Evolutionary conservation across 805 yeast genomes (phyloP).

Genomic region (Tetrapisispora arboricola): DNA sequence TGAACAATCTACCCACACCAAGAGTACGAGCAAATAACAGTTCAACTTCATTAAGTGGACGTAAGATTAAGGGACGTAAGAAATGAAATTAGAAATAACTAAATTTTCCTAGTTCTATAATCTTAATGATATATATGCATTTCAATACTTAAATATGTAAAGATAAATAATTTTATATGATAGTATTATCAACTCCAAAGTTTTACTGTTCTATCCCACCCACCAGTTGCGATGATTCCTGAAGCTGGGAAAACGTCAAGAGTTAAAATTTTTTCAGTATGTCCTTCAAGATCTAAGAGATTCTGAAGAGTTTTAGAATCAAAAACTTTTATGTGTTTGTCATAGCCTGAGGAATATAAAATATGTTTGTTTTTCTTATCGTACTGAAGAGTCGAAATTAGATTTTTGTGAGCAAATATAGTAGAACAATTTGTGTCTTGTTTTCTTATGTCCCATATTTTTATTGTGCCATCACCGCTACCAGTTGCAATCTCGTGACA

Average conservation of each 20-base stretch:
- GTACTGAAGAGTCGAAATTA: constrained; percentile 59
- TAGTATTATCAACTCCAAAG: constrained; percentile 35
- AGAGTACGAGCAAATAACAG: constrained; percentile 15
- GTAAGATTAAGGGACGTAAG: constrained; percentile 9
- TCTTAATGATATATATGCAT: too few species aligned
- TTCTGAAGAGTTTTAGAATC: constrained; percentile 63
- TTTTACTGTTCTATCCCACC: constrained; percentile 80
- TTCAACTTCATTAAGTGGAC: constrained; percentile 3
- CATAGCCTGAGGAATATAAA: constrained; percentile 59
- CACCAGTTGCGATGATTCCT: constrained; percentile 44
- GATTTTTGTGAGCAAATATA: constrained; percentile 65
- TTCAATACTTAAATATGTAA: too few species aligned
- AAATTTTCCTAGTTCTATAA: too few species aligned
- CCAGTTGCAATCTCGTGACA: constrained; percentile 75
- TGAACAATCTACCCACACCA: constrained; percentile 18
- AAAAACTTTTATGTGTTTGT: constrained; percentile 53
- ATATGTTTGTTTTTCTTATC: constrained; percentile 36
- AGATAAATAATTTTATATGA: not conserved
- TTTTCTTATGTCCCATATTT: constrained; percentile 75
- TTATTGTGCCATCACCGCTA: constrained; percentile 69
- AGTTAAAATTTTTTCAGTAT: constrained; percentile 62
- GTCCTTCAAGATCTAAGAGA: constrained; percentile 42
- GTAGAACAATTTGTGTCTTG: constrained; percentile 28
- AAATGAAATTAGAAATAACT: not conserved
- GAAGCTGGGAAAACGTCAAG: constrained; percentile 44